Evolutionary conservation across 2,329 filamentous ascomycete genomes (phyloP), one percentile per base, ranked within the genome.

Genomic region (Colletotrichum tofieldiae): DNA sequence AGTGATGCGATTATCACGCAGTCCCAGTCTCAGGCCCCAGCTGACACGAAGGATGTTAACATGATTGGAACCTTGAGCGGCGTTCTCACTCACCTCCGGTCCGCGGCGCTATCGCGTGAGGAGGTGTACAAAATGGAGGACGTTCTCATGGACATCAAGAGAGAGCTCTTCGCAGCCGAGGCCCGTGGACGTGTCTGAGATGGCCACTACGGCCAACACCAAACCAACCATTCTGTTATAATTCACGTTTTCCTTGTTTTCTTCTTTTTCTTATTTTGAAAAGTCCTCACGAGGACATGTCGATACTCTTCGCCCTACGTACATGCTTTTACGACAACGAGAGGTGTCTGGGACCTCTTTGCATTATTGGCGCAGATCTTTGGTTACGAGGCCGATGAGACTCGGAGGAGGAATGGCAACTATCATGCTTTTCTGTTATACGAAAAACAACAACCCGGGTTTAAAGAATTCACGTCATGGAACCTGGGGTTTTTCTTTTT

Each of bases 61-160:
- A 90, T 93, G 71, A 84, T 91, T 73, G 81, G 80, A 71, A 84
- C 86, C 47, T 85, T 93, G 54, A 86, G 83, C 73, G 84, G 82
- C 26, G 84, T 93, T 0, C 81, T 96, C 32, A 84, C 86, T 26
- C 87, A 90, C 74, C 84, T 95, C 70, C 88, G 87, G 65, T 83
- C 82, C 37, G 85, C 91, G 29, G 85, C 88, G 20, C 82, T 97
- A 52, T 90, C 90, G 20, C 86, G 89, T 14, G 85, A 89, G 14
- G 91, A 94, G 73, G 89, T 94, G 65, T 87, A 91, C 71, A 87
- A 92, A 78, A 87, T 96, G 75, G 94, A 96, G 78, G 92, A 95
- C 78, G 84, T 94, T 76, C 86, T 96, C 78, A 94, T 95, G 84
- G 93, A 96, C 79, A 90, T 96, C 75, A 92, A 93, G 80, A 87